Conservation (phyloP, 257 asterid species). For the Jasminum sambac region DNA sequence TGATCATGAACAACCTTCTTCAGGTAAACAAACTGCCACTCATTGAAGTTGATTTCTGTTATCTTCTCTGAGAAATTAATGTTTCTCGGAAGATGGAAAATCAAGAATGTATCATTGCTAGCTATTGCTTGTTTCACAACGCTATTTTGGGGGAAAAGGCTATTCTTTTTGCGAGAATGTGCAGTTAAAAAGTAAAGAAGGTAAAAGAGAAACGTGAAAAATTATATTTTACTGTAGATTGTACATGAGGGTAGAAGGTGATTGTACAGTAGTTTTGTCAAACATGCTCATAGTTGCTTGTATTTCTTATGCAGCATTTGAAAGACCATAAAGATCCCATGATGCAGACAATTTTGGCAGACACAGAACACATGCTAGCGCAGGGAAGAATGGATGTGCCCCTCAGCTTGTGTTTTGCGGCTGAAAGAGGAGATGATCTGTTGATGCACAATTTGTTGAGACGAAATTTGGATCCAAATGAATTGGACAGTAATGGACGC, state of each 20-base stretch:
- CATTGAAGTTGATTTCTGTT: background rate
- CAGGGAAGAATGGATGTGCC: constrained; percentile 83
- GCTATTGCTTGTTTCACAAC: too few species aligned
- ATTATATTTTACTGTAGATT: too few species aligned
- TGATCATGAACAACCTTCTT: constrained; percentile 79
- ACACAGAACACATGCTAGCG: constrained; percentile 74
- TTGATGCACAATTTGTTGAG: constrained; percentile 64
- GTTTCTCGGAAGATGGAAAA: background rate
- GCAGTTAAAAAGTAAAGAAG: too few species aligned
- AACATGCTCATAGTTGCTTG: background rate
- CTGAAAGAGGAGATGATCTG: constrained; percentile 65
- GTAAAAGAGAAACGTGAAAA: too few species aligned
- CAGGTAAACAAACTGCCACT: constrained; percentile 39
- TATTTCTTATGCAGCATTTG: constrained; percentile 53
- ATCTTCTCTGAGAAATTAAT: background rate
- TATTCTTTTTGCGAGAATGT: too few species aligned
- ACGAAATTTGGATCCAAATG: constrained; percentile 71
- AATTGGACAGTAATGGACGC: constrained; percentile 59
- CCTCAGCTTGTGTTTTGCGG: constrained; percentile 84
- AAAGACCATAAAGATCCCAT: constrained; percentile 52
- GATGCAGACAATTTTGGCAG: constrained; percentile 53
- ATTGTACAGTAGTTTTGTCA: too few species aligned
- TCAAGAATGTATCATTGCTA: background rate
- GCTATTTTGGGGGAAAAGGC: too few species aligned
- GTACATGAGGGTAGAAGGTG: too few species aligned